phyloP scores from a whole-genome alignment of 2,329 filamentous ascomycete genomes.

The Diaporthe citri region DNA sequence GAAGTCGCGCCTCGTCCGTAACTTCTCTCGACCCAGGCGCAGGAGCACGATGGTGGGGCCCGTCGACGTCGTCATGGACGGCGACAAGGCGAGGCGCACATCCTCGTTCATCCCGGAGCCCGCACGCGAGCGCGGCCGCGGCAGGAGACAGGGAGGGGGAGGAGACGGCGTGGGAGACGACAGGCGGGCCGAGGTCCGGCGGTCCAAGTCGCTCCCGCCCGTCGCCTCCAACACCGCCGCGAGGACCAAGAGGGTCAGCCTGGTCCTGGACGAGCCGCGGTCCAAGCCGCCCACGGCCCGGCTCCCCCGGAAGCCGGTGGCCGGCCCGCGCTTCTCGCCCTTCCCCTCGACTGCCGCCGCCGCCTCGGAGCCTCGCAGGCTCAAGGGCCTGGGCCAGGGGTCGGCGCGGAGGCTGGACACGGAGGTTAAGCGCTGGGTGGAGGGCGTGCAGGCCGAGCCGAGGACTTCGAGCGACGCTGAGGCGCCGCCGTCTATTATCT shows the following conservation, averaged over 20 bases:
- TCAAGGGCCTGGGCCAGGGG: constrained; percentile 34
- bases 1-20: neutral
- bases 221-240: neutral
- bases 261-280: constrained; percentile 7
- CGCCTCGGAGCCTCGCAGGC: neutral
- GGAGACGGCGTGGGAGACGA: neutral
- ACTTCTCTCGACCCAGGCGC: constrained; percentile 27
- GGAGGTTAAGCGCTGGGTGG: constrained; percentile 10
- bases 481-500: constrained; percentile 8
- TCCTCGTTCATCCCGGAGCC: constrained; percentile 4
- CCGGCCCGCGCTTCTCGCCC: constrained; percentile 1
- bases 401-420: constrained; percentile 22
- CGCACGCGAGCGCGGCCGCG: neutral
- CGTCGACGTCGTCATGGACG: neutral
- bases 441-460: constrained; percentile 20
- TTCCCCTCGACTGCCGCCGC: neutral
- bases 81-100: neutral
- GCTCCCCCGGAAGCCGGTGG: neutral
- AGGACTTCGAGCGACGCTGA: neutral
- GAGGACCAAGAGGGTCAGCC: neutral
- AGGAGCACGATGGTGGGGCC: constrained; percentile 23
- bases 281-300: constrained; percentile 8
- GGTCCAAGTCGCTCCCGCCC: constrained; percentile 3
- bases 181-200: neutral
- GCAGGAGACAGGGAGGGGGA: neutral